phyloP scores from a whole-genome alignment of 2,329 filamentous ascomycete species.

The Fusarium chlamydosporum region DNA sequence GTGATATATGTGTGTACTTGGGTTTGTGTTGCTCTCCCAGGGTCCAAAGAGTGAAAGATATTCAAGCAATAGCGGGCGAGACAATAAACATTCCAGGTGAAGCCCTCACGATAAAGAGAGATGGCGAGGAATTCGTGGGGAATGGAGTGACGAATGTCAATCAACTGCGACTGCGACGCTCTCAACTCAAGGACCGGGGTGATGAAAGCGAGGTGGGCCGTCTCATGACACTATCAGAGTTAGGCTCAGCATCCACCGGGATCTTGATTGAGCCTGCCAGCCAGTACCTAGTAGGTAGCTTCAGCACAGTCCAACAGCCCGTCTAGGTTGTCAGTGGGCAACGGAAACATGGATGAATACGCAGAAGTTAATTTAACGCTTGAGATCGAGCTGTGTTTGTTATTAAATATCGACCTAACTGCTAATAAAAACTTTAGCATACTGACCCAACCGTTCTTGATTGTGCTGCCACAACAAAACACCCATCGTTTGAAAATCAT shows the following conservation, averaged over 20 bases:
- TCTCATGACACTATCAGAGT: constrained; percentile 45
- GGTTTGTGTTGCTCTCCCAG: constrained; percentile 4
- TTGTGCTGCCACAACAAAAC: background rate
- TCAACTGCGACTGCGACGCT: constrained; percentile 15
- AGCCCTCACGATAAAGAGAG: constrained; percentile 33
- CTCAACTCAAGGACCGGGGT: constrained; percentile 42
- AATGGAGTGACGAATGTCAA: constrained; percentile 49
- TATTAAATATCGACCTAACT: background rate
- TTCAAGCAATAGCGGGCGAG: constrained; percentile 30
- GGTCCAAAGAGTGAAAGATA: constrained; percentile 19
- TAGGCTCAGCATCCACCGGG: constrained; percentile 39
- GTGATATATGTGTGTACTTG: constrained; percentile 6
- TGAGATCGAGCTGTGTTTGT: background rate
- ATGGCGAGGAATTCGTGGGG: constrained; percentile 44
- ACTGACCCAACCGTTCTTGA: background rate
- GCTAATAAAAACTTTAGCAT: background rate
- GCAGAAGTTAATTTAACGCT: constrained; percentile 3
- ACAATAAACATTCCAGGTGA: constrained; percentile 45
- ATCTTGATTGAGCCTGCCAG: constrained; percentile 10
- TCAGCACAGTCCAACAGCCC: constrained; percentile 6
- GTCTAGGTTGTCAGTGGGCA: constrained; percentile 19
- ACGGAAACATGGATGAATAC: constrained; percentile 4
- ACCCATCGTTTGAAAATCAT: constrained; percentile 1
- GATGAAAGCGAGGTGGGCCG: constrained; percentile 45
- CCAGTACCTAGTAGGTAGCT: too few relatives aligned